Base-by-base conservation (phyloP, 495 filamentous ascomycete genomes). In the Penicillium manginii region DNA sequence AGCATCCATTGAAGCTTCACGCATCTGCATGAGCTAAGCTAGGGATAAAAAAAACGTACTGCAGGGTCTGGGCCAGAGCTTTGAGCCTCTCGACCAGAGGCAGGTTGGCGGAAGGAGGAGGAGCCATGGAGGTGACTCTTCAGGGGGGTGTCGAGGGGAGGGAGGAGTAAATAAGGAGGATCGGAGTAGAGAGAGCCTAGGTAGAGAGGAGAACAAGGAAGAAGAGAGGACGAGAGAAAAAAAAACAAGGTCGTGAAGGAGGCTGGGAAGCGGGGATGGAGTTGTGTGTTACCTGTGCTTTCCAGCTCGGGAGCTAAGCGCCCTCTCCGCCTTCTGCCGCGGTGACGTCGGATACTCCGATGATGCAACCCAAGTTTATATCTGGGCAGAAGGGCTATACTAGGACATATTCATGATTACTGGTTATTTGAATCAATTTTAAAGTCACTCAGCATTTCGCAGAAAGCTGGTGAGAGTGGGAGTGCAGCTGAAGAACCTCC, bases 31-130 rank as follows among this genome's bases (percentile, higher is more conserved):
- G 39, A 51, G 21, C 45, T 26, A 12, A 68, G 55, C 64, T 50
- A 52, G 18, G 33, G 48, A 17, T 26, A 55, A 55, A 39, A 55
- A 58, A 39, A 59, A 84, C 88, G 66, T 83, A 92, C 89, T 98
- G 93, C 55, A 98, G 79, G 26, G 93, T 97, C 69, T 94, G 85
- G 45, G 86, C 92, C 52, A 98, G 78, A 58, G 82, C 79, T 65
- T 89, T 74, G 46, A 97, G 73, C 71, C 93, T 84, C 73, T 96
- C 86, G 63, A 70, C 65, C 60, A 96, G 80, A 68, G 91, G 88
- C 79, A 89, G 67, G 60, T 78, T 83, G 19, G 85, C 78, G 26
- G 89, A 76, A 62, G 90, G 90, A 72, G 89, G 90, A 78, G 90
- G 90, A 75, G 91, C 88, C 91, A 94, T 96, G 63, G 68, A 68